Percentiles rank a stretch among this genome's conserved stretches.
Conservation (phyloP, 305 asterid species). For the Fraxinus dipetala region DNA sequence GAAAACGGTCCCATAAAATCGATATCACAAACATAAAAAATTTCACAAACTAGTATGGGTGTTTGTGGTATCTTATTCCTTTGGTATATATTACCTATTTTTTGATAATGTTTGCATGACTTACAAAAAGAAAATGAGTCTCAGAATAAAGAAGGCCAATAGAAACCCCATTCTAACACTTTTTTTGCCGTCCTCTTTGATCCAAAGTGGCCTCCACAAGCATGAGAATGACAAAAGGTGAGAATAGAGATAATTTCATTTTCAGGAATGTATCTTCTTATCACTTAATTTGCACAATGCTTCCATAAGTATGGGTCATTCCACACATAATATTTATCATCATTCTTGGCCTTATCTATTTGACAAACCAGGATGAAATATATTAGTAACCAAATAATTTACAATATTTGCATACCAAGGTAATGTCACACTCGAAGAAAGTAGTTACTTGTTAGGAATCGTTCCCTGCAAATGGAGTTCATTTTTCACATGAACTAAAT, state of each 20-base stretch:
- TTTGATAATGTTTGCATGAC: background rate
- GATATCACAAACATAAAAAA: no score
- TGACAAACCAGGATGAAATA: background rate
- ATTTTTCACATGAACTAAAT: background rate
- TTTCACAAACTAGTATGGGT: background rate
- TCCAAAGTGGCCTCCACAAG: background rate
- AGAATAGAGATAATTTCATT: background rate
- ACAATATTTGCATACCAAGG: background rate
- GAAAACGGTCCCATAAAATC: no score
- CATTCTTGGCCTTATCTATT: background rate
- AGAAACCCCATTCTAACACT: background rate
- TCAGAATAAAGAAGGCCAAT: background rate
- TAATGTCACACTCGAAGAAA: no score
- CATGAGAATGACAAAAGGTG: background rate
- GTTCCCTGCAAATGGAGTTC: background rate
- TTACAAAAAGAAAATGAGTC: background rate
- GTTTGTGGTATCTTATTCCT: background rate
- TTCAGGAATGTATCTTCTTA: background rate
- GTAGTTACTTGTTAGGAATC: background rate
- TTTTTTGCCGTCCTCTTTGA: background rate
- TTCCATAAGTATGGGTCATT: no score
- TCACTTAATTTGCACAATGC: no score
- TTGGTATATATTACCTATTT: background rate
- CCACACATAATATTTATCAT: background rate
- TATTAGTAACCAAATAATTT: background rate